Evolutionary conservation across 78 protist species (phyloP), one percentile per base, ranked within the genome.

Genomic region (Parvularia atlantis): DNA sequence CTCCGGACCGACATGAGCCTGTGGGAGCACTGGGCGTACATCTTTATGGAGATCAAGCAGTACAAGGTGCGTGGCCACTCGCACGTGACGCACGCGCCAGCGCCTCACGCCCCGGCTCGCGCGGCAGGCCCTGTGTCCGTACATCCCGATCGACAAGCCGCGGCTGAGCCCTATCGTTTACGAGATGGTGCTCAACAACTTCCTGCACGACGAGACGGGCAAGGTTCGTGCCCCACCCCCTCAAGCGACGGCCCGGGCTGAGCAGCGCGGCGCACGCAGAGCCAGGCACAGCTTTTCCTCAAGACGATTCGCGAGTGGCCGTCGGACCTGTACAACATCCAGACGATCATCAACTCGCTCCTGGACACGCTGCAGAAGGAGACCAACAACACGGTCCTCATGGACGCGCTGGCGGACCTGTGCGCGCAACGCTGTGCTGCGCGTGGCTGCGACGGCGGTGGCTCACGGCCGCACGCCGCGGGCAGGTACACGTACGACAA

Each of bases 11-110:
- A 83, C 52, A 66, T 35, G 14, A 50, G 43, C 7, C 77, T 86
- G 40, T 89, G 90, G 91, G 78, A 80, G 60, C 64, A 73, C 58
- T 83, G 89, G 88, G 59, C 85, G 5, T 52, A 28, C 28, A 33
- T 63, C 53, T 89, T 86, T 68, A 28, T 35, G 13, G 52, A 66
- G 16, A 50, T 60, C 56, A 1, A 39, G 36, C 73, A 77, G 35
- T n/a, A n/a, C n/a, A n/a, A n/a, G n/a, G n/a, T n/a, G n/a, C n/a
- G n/a, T n/a, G n/a, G n/a, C n/a, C n/a, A n/a, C n/a, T n/a, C n/a
- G n/a, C n/a, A n/a, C 71, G 77, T 53, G 31, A 53, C 57, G 24
- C 24, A 20, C 37, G 13, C 16, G 37, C 31, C 65, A 58, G 36
- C 20, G 6, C 20, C 63, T 14, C 37, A 72, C 70, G n/a, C n/a